Evolutionary conservation across 1,284 basidiomycete genomes (phyloP).

Genomic region (Ceratobasidium sp.): DNA sequence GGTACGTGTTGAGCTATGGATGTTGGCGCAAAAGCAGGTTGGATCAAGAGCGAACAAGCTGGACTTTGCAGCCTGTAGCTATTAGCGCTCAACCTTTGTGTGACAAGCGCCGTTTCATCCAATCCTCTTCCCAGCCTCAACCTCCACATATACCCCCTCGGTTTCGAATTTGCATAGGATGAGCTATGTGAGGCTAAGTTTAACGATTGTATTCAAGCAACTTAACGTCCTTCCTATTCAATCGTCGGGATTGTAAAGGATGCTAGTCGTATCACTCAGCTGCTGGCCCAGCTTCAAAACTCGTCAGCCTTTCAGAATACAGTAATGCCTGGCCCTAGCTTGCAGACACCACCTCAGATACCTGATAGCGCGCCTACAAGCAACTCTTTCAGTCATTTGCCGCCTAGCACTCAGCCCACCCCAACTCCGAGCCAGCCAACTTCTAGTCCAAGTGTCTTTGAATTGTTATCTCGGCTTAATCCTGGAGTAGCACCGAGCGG

Average conservation of each 20-base stretch:
- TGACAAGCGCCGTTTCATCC: slow-evolving; percentile 16
- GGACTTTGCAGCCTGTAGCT: no score
- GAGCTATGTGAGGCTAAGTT: slow-evolving; percentile 36
- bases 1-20: not conserved
- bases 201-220: not conserved
- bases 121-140: slow-evolving; percentile 3
- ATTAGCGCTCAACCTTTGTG: not conserved
- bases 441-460: slow-evolving; percentile 25
- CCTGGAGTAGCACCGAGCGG: slow-evolving; percentile 14
- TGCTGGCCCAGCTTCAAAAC: slow-evolving; percentile 41
- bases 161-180: not conserved
- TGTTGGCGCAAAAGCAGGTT: no score
- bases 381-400: not conserved
- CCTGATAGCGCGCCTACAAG: not conserved
- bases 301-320: slow-evolving; percentile 42
- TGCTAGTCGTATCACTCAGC: slow-evolving; percentile 35
- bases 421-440: not conserved
- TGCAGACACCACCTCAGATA: not conserved
- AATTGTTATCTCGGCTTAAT: slow-evolving; percentile 39
- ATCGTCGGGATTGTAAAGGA: slow-evolving; percentile 21
- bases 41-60: no score
- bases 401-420: not conserved
- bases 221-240: not conserved
- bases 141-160: not conserved
- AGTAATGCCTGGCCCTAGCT: slow-evolving; percentile 10